These are phyloP conservation scores for Peniophora sp. DNA, from an alignment of 1,284 basidiomycete species.

Conservation along the genomic window DNA sequence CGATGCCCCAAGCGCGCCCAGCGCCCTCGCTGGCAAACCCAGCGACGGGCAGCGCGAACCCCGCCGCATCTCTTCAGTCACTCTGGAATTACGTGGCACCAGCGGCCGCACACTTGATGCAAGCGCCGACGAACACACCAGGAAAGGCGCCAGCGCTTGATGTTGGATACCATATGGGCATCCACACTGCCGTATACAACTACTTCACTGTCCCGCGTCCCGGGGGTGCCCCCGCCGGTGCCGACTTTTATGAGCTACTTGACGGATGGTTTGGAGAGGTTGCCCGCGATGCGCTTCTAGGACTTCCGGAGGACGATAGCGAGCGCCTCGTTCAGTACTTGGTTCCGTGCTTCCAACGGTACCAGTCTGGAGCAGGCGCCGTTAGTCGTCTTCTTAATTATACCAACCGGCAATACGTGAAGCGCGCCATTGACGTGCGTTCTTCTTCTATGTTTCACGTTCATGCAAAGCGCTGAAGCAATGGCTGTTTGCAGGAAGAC, in stretches of 20 bases:
- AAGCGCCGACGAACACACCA: conserved; percentile 49
- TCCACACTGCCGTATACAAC: conserved; percentile 73
- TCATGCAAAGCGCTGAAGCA: not conserved
- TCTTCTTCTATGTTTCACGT: not conserved
- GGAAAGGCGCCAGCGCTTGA: conserved; percentile 62
- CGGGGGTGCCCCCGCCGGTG: not conserved
- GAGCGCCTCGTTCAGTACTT: conserved; percentile 60
- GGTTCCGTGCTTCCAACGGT: conserved; percentile 61
- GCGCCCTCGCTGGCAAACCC: conserved; percentile 38
- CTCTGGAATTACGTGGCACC: conserved; percentile 70
- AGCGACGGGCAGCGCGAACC: conserved; percentile 60
- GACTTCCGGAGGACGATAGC: conserved; percentile 52
- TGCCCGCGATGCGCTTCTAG: conserved; percentile 53
- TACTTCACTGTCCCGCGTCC: conserved; percentile 57
- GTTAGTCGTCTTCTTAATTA: conserved; percentile 68
- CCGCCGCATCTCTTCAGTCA: conserved; percentile 57
- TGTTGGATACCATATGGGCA: conserved; percentile 62
- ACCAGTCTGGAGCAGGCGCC: conserved; percentile 53
- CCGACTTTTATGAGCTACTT: conserved; percentile 61
- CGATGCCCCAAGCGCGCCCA: conserved; percentile 12
- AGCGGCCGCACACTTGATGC: conserved; percentile 67
- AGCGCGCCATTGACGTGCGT: conserved; percentile 49
- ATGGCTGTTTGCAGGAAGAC: conserved; percentile 39
- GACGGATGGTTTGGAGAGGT: conserved; percentile 57
- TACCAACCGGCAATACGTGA: conserved; percentile 72